Base-by-base conservation (phyloP, 495 filamentous ascomycete genomes). In the Tuber umbilicatum region DNA sequence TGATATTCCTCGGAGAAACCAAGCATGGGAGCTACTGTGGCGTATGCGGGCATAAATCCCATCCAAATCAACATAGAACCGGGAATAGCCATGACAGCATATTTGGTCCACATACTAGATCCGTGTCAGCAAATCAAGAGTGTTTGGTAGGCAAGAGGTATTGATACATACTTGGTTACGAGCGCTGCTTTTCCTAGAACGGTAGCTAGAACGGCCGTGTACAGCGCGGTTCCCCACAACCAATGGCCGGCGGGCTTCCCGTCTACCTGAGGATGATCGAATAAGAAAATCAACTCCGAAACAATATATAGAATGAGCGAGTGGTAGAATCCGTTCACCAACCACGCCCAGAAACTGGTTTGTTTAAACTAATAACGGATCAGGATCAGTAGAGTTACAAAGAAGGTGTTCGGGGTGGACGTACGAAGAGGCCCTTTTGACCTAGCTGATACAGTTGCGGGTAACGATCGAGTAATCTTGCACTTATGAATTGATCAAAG, bases 401-500 rank as follows among this genome's bases (percentile, higher is more conserved):
- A 31, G 6, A 70, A 38, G 38, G 45, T 40, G 45, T 38, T 17
- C 42, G 14, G 10, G 67, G 42, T 16, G 27, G 47, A 77, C 77
- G 71, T 75, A 82, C 80, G 83, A 97, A 98, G 50, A 90, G 84
- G 74, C 95, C 94, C 79, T 93, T 91, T 83, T 99, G 96, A 73
- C 93, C 93, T 68, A 97, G 89, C 73, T 92, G 91, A 84, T 99
- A 99, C 40, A 99, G 87, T 82, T 98, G 96, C 35, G 96, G 96
- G 83, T 99, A 99, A 64, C 96, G 91, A 83, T 99, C 96, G 35
- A 99, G 87, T n/a, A 98, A 86, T 47, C 96, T 91, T 64, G 96
- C 96, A 40, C 93, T 97, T 82, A 99, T 94, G 84, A 96, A 98
- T 82, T 99, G 96, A 81, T 99, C 96, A 76, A 97, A 94, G 78